These are phyloP conservation scores for Teunomyces funiuensis DNA, from an alignment of 805 yeast genomes.

Conservation along the genomic window DNA sequence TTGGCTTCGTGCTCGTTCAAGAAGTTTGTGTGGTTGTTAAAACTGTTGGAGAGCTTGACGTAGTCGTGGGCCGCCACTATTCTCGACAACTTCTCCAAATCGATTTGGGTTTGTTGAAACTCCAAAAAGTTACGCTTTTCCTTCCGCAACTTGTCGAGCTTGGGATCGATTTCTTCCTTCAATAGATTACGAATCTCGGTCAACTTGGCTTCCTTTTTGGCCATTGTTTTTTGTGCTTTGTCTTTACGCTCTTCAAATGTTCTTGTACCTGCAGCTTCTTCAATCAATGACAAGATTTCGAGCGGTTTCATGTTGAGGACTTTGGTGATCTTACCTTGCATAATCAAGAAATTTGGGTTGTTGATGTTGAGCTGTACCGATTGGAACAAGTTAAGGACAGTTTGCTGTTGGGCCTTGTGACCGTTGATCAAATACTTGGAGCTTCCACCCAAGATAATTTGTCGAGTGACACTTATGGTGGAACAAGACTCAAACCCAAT, in stretches of 20 bases:
- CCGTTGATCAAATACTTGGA: slow-evolving; percentile 93
- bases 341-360: slow-evolving; percentile 93
- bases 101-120: slow-evolving; percentile 80
- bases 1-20: slow-evolving; percentile 42
- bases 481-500: slow-evolving; percentile 78
- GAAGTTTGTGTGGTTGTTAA: slow-evolving; percentile 43
- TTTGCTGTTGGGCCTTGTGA: slow-evolving; percentile 92
- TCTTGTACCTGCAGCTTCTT: slow-evolving; percentile 97
- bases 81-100: slow-evolving; percentile 70
- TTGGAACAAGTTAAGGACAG: slow-evolving; percentile 86
- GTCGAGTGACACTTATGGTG: slow-evolving; percentile 88
- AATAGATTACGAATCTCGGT: slow-evolving; percentile 71
- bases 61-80: slow-evolving; percentile 80
- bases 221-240: slow-evolving; percentile 88
- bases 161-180: slow-evolving; percentile 90
- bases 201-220: slow-evolving; percentile 83
- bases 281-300: slow-evolving; percentile 86
- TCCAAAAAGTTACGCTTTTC: slow-evolving; percentile 85
- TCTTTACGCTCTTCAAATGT: slow-evolving; percentile 93
- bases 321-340: slow-evolving; percentile 98
- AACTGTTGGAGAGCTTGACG: slow-evolving; percentile 39
- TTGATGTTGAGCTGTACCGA: slow-evolving; percentile 94
- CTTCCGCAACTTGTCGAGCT: slow-evolving; percentile 71
- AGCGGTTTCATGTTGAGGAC: slow-evolving; percentile 94
- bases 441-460: slow-evolving; percentile 85